phyloP scores from a whole-genome alignment of 2,329 filamentous ascomycete genomes.

The Neobulgaria alba region DNA sequence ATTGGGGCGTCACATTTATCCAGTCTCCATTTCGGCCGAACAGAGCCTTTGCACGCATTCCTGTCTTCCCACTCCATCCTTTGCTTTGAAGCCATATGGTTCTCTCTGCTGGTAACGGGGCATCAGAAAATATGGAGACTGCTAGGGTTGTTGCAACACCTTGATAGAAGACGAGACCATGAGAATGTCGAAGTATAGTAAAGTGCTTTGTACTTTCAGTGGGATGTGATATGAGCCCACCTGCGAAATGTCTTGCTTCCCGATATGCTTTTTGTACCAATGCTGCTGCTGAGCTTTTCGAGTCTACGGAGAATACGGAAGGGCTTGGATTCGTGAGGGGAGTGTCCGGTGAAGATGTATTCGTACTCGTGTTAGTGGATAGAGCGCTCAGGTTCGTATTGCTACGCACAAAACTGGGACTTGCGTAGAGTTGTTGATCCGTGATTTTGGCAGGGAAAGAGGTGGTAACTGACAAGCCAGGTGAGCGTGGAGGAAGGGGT shows the following conservation, averaged over 20 bases:
- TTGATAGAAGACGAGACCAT: constrained; percentile 56
- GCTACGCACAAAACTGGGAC: constrained; percentile 1
- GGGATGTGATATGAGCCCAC: constrained; percentile 54
- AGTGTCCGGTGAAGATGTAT: constrained; percentile 1
- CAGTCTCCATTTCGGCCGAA: constrained; percentile 51
- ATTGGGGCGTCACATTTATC: constrained; percentile 58
- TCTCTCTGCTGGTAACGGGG: constrained; percentile 45
- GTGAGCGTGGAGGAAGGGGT: constrained; percentile 1
- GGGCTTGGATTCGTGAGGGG: constrained; percentile 1
- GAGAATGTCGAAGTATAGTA: constrained; percentile 58
- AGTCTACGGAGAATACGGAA: neutral
- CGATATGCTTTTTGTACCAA: constrained; percentile 23
- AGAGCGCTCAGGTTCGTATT: neutral
- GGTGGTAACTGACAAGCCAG: constrained; percentile 5
- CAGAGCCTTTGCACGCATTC: constrained; percentile 57
- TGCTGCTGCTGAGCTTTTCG: constrained; percentile 9
- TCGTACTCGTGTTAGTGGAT: neutral
- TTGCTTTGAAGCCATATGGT: constrained; percentile 61
- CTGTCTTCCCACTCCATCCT: constrained; percentile 59
- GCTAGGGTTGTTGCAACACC: constrained; percentile 55
- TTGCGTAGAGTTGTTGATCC: constrained; percentile 7
- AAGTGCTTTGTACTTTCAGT: constrained; percentile 57
- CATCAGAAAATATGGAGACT: constrained; percentile 55
- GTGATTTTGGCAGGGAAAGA: constrained; percentile 3
- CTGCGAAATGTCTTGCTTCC: constrained; percentile 57